Base-by-base conservation (phyloP, 2,329 filamentous ascomycete genomes). In the Huntiella abstrusa region DNA sequence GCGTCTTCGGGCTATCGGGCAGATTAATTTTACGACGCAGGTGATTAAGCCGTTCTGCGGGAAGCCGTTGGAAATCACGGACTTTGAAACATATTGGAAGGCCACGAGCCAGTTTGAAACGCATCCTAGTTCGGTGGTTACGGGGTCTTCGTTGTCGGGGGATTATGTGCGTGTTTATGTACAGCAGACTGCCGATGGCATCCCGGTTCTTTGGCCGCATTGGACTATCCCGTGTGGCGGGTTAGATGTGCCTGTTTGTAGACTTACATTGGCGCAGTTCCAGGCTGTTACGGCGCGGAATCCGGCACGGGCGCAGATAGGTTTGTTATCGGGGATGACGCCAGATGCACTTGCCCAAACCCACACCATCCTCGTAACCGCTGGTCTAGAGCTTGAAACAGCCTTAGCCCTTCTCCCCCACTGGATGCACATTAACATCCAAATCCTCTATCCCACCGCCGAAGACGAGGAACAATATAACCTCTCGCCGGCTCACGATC, bases 11-110 rank as follows among this genome's bases (percentile, higher is more conserved):
- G 83, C 86, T 6, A 95, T 98, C 56, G 91, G 91, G 4, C 83
- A 93, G 56, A 84, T 96, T 53, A 85, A 77, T 52, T 98, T 98
- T 66, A 83, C 83, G 53, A 93, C 85, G 47, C 87, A 96, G 58
- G 85, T 96, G 19, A 92, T 98, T 59, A 95, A 94, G 57, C 91
- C 91, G 0, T 98, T 96, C 64, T 77, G 79, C 52, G 88, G 91
- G 5, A 81, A 86, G 51, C 86, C 91, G 3, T 68, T 98, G 16
- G 91, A 98, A 60, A 95, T 98, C 51, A 93, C 91, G 1, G 87
- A 96, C 57, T 98, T 96, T 55, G 91, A 93, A 52, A 96, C 91
- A 0, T 98, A 98, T 62, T 98, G 91, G 91, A 98, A 96, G 62
- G 88, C 88, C 0, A 98, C 91, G 1, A 94, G 86, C 56, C 86